phyloP scores from a whole-genome alignment of 495 filamentous ascomycete species.

The Aspergillus haitiensis region DNA sequence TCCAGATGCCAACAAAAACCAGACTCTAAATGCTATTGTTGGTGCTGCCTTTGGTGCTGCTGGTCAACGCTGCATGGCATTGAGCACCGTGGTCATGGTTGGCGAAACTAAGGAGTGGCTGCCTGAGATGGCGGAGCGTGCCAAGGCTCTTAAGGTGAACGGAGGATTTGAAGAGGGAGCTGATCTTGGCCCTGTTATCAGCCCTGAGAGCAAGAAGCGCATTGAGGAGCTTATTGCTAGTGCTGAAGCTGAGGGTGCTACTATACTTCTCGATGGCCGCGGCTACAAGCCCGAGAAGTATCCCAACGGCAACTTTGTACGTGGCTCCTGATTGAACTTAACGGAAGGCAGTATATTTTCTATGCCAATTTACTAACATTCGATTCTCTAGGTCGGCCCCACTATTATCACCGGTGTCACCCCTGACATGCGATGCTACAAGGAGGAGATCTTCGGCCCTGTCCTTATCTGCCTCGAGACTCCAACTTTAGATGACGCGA shows the following conservation, averaged over 20 bases:
- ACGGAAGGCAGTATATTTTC: neutral
- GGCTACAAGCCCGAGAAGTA: constrained; percentile 88
- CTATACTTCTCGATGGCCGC: constrained; percentile 89
- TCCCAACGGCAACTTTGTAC: constrained; percentile 92
- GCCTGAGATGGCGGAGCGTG: constrained; percentile 84
- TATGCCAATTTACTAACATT: neutral
- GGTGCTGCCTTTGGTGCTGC: constrained; percentile 96
- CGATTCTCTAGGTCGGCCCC: constrained; percentile 61
- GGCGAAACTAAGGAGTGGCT: constrained; percentile 94
- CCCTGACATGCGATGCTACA: constrained; percentile 90
- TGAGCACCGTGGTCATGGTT: constrained; percentile 91
- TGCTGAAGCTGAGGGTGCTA: constrained; percentile 91
- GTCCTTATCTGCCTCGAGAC: constrained; percentile 51
- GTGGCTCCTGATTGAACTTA: constrained; percentile 17
- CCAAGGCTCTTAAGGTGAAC: constrained; percentile 85
- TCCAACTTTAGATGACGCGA: constrained; percentile 75
- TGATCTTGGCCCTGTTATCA: constrained; percentile 95
- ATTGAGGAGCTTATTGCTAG: constrained; percentile 87
- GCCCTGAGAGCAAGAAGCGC: constrained; percentile 83
- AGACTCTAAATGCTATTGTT: constrained; percentile 88
- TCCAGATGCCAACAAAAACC: constrained; percentile 98
- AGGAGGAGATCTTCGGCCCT: constrained; percentile 95
- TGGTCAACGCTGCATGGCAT: constrained; percentile 96
- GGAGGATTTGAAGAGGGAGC: constrained; percentile 93
- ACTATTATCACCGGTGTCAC: constrained; percentile 96